Percentiles rank a stretch among this genome's conserved stretches.
Conservation (phyloP, 306 rosid species). For the Hippophae rhamnoides region DNA sequence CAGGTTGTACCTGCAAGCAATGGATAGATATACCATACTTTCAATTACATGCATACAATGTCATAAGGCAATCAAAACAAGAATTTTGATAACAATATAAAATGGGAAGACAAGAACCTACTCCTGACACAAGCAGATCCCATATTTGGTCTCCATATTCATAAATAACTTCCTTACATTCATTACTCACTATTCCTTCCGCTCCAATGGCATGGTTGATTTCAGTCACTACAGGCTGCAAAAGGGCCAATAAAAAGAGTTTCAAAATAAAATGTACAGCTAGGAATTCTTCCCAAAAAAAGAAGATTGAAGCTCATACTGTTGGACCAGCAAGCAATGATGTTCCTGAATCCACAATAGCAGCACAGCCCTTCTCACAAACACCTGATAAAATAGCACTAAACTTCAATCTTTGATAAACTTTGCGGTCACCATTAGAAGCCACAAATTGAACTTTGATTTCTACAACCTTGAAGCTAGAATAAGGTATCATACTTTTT, state of each 20-base stretch:
- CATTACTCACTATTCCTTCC: slow-evolving; percentile 68
- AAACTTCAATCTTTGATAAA: slow-evolving; percentile 9
- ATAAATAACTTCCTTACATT: slow-evolving; percentile 61
- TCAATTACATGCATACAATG: neutral
- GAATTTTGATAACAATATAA: neutral
- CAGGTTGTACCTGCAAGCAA: slow-evolving; percentile 49
- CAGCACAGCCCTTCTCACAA: slow-evolving; percentile 66
- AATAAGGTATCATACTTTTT: too few relatives aligned
- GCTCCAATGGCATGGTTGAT: slow-evolving; percentile 92
- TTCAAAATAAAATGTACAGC: neutral
- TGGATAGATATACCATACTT: slow-evolving; percentile 5
- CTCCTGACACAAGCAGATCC: slow-evolving; percentile 74
- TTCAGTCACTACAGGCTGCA: slow-evolving; percentile 64
- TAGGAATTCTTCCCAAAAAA: too few relatives aligned
- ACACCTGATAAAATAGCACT: slow-evolving; percentile 39
- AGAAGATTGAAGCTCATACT: slow-evolving; percentile 31
- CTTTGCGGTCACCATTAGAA: neutral
- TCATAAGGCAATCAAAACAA: neutral
- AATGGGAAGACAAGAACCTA: slow-evolving; percentile 17
- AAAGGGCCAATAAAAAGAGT: neutral
- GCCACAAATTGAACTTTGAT: too few relatives aligned
- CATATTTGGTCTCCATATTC: slow-evolving; percentile 73
- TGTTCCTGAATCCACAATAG: slow-evolving; percentile 82
- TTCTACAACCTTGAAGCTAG: too few relatives aligned
- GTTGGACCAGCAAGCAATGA: slow-evolving; percentile 88